Evolutionary conservation across 2,329 filamentous ascomycete species (phyloP).

Genomic region (Penicillium sp.): DNA sequence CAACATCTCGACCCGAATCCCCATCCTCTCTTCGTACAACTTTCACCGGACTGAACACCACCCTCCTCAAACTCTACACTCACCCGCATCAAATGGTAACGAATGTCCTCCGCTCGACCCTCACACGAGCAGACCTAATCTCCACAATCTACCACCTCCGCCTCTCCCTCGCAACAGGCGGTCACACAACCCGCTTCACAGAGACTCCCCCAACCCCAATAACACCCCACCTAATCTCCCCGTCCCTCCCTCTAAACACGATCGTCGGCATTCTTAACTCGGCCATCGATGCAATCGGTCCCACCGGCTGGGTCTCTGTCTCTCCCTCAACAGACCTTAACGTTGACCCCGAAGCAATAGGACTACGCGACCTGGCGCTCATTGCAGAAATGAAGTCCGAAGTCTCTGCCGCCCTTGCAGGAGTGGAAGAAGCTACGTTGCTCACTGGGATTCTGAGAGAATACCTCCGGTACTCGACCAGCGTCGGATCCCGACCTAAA

Average conservation of each 20-base stretch:
- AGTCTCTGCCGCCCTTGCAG: conserved; percentile 52
- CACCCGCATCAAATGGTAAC: conserved; percentile 38
- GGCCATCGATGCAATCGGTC: conserved; percentile 53
- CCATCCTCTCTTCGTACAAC: conserved; percentile 36
- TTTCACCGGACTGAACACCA: conserved; percentile 45
- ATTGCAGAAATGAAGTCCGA: conserved; percentile 55
- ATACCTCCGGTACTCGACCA: conserved; percentile 48
- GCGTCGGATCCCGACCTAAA: conserved; percentile 25
- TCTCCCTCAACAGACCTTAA: conserved; percentile 35
- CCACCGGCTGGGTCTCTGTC: conserved; percentile 53
- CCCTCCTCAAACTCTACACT: conserved; percentile 42
- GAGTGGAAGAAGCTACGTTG: conserved; percentile 54
- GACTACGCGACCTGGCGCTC: conserved; percentile 46
- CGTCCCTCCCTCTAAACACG: conserved; percentile 43
- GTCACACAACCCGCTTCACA: conserved; percentile 48
- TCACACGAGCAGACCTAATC: conserved; percentile 46
- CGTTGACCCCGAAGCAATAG: conserved; percentile 21
- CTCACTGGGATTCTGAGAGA: conserved; percentile 53
- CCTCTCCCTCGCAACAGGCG: conserved; percentile 48
- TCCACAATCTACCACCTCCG: conserved; percentile 50
- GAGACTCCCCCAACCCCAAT: conserved; percentile 45
- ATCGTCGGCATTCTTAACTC: conserved; percentile 50
- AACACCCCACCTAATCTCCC: conserved; percentile 40
- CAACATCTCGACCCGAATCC: conserved; percentile 21
- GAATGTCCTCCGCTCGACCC: conserved; percentile 42